These are phyloP conservation scores for Trypanosoma cruzi DNA, from an alignment of 208 protist species.

Conservation along the genomic window DNA sequence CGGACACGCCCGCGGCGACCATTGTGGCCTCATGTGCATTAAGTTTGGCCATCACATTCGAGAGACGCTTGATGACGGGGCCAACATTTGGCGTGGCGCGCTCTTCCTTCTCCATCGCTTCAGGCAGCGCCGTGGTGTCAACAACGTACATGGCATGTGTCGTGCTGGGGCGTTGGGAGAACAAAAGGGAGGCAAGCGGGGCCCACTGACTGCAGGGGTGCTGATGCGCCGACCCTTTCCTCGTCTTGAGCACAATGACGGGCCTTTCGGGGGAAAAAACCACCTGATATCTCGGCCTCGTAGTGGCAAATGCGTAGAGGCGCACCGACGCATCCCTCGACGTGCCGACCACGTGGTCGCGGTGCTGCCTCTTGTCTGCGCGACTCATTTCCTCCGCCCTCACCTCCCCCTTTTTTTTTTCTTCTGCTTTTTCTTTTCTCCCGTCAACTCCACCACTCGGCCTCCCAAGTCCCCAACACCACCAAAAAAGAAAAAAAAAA, in stretches of 20 bases:
- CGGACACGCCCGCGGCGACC: conserved; percentile 70
- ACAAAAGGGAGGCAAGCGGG: conserved; percentile 57
- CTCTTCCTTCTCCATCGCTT: conserved; percentile 48
- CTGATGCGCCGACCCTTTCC: conserved; percentile 33
- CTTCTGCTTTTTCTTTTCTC: no score
- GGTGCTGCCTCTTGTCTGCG: conserved; percentile 67
- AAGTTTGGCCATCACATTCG: conserved; percentile 62
- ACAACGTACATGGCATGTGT: conserved; percentile 76
- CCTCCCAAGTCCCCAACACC: no score
- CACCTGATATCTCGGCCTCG: conserved; percentile 55
- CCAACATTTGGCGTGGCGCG: conserved; percentile 47
- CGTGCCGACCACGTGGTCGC: conserved; percentile 60
- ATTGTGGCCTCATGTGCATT: conserved; percentile 79
- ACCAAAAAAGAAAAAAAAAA: no score
- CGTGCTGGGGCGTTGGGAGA: conserved; percentile 60
- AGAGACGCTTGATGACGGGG: conserved; percentile 53
- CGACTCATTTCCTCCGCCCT: conserved; percentile 78
- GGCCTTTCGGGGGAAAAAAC: conserved; percentile 76
- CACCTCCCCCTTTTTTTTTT: no score
- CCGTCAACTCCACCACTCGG: no score
- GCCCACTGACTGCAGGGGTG: conserved; percentile 81
- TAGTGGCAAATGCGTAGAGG: conserved; percentile 82
- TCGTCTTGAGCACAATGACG: conserved; percentile 75
- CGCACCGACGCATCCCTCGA: conserved; percentile 54
- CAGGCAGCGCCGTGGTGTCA: conserved; percentile 52